These are phyloP conservation scores for Sedum album DNA, from an alignment of 164 flowering plant species.

Conservation along the genomic window DNA sequence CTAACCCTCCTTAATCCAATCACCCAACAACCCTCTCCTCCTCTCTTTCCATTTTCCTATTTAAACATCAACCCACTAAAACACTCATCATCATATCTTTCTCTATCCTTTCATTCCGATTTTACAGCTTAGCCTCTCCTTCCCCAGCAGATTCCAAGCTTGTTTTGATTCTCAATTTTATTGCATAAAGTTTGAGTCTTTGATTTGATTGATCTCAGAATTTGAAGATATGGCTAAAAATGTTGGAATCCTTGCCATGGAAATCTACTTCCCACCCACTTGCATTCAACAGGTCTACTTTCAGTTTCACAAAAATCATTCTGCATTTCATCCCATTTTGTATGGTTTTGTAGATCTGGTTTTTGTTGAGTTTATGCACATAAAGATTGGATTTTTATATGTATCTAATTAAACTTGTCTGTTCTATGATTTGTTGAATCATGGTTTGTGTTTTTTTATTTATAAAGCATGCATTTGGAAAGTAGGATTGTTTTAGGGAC, in stretches of 20 bases:
- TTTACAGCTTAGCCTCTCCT: not conserved
- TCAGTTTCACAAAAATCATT: not conserved
- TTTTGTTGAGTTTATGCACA: not conserved
- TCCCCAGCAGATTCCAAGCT: not conserved
- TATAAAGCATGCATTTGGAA: not conserved
- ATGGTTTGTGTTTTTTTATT: not conserved
- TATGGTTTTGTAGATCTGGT: not conserved
- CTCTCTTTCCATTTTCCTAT: not conserved
- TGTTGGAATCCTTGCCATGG: slow-evolving; percentile 81
- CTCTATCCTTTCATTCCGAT: not conserved
- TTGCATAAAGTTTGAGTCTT: slow-evolving; percentile 5
- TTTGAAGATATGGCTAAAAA: slow-evolving; percentile 44
- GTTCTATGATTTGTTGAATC: not conserved
- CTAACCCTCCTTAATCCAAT: not conserved
- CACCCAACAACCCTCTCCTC: not conserved
- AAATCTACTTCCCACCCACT: slow-evolving; percentile 82
- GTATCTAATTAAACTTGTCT: not conserved
- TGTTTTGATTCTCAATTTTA: not conserved
- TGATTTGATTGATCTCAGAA: not conserved
- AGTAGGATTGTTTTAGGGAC: not conserved
- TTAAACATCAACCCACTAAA: not conserved
- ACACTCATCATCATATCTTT: not conserved
- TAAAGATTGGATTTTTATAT: not conserved
- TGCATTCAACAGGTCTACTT: slow-evolving; percentile 65
- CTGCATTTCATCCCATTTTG: not conserved